Evolutionary conservation across 192 early-diverging fungal species (phyloP).

Genomic region (Umbelopsis sp.): DNA sequence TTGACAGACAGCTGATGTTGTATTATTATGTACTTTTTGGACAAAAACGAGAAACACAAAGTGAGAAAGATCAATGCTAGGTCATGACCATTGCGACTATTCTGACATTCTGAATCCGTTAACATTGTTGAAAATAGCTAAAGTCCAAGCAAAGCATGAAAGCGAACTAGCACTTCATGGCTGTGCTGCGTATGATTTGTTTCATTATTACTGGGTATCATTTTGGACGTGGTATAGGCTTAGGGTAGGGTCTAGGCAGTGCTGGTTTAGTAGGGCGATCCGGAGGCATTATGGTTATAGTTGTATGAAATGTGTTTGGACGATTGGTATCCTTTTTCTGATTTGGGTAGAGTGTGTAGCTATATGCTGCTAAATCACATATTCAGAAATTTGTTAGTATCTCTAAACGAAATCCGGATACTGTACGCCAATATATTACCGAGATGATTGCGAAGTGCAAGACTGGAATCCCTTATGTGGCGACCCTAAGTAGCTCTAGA

Average conservation of each 20-base stretch:
- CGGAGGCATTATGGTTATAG: conserved; percentile 3
- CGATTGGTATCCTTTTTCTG: not conserved
- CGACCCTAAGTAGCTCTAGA: no score
- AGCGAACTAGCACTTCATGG: not conserved
- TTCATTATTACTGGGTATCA: not conserved
- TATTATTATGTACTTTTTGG: not conserved
- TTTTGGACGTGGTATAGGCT: conserved; percentile 15
- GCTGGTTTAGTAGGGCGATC: conserved; percentile 16
- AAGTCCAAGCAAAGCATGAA: no score
- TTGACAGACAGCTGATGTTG: not conserved
- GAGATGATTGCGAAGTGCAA: not conserved
- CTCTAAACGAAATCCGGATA: not conserved
- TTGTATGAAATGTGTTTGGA: not conserved
- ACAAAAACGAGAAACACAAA: not conserved
- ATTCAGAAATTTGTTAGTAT: not conserved
- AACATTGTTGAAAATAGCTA: no score
- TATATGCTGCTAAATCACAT: no score
- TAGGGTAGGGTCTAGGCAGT: conserved; percentile 16
- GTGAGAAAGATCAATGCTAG: not conserved
- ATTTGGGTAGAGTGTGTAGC: not conserved
- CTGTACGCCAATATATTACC: not conserved
- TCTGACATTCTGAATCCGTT: no score
- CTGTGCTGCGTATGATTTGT: not conserved
- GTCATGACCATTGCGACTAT: no score
- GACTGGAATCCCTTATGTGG: no score